phyloP scores from a whole-genome alignment of 148 eudicot genomes.

The Polygonum maritimum region DNA sequence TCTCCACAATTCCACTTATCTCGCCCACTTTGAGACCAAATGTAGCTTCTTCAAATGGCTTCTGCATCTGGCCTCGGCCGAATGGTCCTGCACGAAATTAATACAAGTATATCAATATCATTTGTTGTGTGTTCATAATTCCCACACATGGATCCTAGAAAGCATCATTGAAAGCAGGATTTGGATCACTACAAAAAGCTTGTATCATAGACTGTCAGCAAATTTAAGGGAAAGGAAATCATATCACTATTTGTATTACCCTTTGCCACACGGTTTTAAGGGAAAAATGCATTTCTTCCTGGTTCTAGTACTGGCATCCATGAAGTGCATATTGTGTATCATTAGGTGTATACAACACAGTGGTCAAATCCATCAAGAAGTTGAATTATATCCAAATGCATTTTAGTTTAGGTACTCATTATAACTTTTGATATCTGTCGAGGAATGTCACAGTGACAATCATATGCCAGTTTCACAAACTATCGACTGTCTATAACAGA shows the following conservation, averaged over 20 bases:
- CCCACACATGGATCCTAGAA: background rate
- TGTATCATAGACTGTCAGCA: too few relatives aligned
- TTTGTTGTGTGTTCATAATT: background rate
- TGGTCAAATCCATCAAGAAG: background rate
- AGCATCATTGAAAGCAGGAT: background rate
- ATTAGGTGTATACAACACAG: too few relatives aligned
- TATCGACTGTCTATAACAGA: background rate
- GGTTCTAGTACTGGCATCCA: too few relatives aligned
- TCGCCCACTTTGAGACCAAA: slow-evolving; percentile 76
- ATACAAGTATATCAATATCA: background rate
- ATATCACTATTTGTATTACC: too few relatives aligned
- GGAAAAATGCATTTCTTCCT: too few relatives aligned
- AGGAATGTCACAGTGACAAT: background rate
- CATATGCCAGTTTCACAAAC: background rate
- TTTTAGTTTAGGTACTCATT: background rate
- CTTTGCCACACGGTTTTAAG: too few relatives aligned
- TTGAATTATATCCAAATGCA: background rate
- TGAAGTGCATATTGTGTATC: too few relatives aligned
- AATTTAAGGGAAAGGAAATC: too few relatives aligned
- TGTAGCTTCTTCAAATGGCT: slow-evolving; percentile 93
- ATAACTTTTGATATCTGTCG: background rate
- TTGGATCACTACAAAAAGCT: too few relatives aligned
- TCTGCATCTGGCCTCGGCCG: slow-evolving; percentile 88
- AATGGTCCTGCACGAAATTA: slow-evolving; percentile 50
- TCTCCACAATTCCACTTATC: slow-evolving; percentile 82